These are phyloP conservation scores for Kodamaea sp. DNA, from an alignment of 1,139 yeast species.

Conservation along the genomic window DNA sequence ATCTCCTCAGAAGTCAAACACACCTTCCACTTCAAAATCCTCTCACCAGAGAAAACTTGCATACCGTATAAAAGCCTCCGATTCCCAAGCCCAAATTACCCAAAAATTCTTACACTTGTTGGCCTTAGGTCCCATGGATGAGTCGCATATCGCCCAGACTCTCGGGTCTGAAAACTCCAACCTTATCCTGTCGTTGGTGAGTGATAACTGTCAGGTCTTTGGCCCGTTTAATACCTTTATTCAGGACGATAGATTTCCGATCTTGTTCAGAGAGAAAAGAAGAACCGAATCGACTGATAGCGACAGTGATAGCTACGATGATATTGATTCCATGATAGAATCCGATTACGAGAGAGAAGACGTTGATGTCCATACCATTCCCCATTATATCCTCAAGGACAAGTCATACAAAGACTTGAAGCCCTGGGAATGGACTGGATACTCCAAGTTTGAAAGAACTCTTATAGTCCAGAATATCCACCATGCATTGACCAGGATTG, in stretches of 20 bases:
- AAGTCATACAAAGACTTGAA: slow-evolving; percentile 43
- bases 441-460: slow-evolving; percentile 34
- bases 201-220: slow-evolving; percentile 31
- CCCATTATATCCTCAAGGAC: slow-evolving; percentile 36
- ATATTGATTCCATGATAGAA: slow-evolving; percentile 14
- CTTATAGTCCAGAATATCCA: slow-evolving; percentile 36
- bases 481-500: slow-evolving; percentile 44
- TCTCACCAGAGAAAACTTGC: slow-evolving; percentile 12
- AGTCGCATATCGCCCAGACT: slow-evolving; percentile 13
- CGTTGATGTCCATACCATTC: slow-evolving; percentile 7
- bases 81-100: slow-evolving; percentile 20
- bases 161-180: slow-evolving; percentile 13
- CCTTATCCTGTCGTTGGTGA: slow-evolving; percentile 3
- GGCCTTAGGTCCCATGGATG: slow-evolving; percentile 43
- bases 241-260: slow-evolving; percentile 36
- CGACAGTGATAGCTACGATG: slow-evolving; percentile 4
- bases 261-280: slow-evolving; percentile 15
- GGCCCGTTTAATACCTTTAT: slow-evolving; percentile 35
- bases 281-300: slow-evolving; percentile 5
- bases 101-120: slow-evolving; percentile 34
- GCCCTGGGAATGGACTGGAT: slow-evolving; percentile 42
- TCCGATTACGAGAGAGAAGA: slow-evolving; percentile 11
- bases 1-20: slow-evolving; percentile 4
- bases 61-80: slow-evolving; percentile 22
- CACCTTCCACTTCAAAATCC: background rate